Percentiles rank a stretch among this genome's conserved stretches.
These are phyloP conservation scores for Cadophora gregata DNA, from an alignment of 2,329 filamentous ascomycete species.

Conservation along the genomic window DNA sequence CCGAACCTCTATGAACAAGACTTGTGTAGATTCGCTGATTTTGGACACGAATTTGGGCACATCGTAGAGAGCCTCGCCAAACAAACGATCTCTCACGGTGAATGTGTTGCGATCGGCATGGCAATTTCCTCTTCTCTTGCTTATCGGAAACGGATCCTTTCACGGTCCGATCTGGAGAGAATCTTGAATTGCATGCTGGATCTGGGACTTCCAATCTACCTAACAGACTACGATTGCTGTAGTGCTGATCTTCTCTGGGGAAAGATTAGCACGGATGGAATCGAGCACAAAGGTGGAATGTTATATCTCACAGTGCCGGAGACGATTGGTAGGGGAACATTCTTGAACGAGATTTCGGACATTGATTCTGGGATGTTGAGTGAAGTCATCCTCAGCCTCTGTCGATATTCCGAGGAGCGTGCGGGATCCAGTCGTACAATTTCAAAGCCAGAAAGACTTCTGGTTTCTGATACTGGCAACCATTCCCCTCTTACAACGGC, in stretches of 20 bases:
- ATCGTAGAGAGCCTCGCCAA: background rate
- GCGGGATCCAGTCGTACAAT: too few relatives aligned
- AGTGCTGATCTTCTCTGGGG: background rate
- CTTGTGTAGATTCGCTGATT: background rate
- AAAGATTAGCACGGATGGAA: background rate
- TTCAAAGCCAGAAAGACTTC: background rate
- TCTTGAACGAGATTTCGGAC: background rate
- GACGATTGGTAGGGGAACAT: background rate
- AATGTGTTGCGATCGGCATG: background rate
- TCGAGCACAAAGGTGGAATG: background rate
- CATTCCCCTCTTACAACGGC: background rate
- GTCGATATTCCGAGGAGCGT: background rate
- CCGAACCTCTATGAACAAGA: background rate
- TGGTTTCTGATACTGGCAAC: background rate
- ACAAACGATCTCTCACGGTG: background rate
- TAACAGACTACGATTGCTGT: background rate
- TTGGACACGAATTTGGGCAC: background rate
- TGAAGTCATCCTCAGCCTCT: background rate
- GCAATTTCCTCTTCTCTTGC: background rate
- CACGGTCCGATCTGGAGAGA: background rate
- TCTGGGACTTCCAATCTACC: background rate
- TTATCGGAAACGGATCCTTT: background rate
- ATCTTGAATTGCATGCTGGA: background rate
- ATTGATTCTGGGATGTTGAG: background rate
- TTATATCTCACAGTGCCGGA: background rate